Evolutionary conservation across 768 basidiomycete species (phyloP).

Genomic region (Trichaptum fuscoviolaceum): DNA sequence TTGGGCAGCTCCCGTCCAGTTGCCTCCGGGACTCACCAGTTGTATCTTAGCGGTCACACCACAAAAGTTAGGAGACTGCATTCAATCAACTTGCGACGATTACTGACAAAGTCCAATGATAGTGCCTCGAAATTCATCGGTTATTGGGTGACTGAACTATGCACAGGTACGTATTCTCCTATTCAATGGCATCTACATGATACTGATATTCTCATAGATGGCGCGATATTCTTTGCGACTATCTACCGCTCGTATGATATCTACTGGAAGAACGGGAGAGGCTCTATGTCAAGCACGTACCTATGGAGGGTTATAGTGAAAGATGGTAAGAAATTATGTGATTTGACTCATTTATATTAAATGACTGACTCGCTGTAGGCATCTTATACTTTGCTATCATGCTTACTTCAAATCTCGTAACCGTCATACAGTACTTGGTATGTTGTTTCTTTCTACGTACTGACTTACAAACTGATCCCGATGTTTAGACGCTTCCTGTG

Average conservation of each 20-base stretch:
- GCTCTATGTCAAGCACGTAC: not conserved
- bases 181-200: not conserved
- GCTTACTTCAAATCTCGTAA: conserved; percentile 20
- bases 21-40: not conserved
- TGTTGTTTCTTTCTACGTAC: conserved; percentile 4
- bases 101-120: not conserved
- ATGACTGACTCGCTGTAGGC: conserved; percentile 7
- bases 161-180: not conserved
- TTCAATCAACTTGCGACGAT: not conserved
- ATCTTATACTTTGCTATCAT: conserved; percentile 23
- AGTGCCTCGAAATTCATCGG: not conserved
- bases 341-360: not conserved
- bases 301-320: not conserved
- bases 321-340: not conserved
- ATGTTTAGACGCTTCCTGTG: not conserved
- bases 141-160: not conserved
- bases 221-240: not conserved
- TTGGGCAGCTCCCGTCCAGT: not conserved
- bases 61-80: not conserved
- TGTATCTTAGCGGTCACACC: not conserved
- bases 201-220: not conserved
- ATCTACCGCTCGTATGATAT: not conserved
- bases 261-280: not conserved
- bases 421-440: conserved; percentile 19
- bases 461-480: not conserved